phyloP scores from a whole-genome alignment of 495 filamentous ascomycete species.

The Hypoxylon fuscum region DNA sequence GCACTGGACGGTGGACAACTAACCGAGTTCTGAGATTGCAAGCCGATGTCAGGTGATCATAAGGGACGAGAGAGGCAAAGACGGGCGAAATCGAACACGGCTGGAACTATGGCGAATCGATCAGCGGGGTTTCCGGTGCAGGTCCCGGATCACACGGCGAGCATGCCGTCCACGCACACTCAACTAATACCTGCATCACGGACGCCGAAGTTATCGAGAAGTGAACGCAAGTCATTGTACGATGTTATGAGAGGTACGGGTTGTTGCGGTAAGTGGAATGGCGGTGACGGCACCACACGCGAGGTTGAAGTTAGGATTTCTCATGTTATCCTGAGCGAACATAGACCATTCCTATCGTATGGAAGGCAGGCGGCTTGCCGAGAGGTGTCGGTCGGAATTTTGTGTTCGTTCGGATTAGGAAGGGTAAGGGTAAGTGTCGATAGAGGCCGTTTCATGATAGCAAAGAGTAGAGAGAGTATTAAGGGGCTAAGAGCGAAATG shows the following conservation, averaged over 20 bases:
- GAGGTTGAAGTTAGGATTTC: conserved; percentile 87
- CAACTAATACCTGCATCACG: conserved; percentile 89
- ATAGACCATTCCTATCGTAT: conserved; percentile 77
- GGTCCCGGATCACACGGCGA: conserved; percentile 79
- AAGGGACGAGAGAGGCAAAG: too few relatives aligned
- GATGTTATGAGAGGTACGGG: conserved; percentile 72
- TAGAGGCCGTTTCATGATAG: too few relatives aligned
- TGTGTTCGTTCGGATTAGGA: too few relatives aligned
- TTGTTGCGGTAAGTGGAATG: conserved; percentile 70
- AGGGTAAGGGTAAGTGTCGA: too few relatives aligned
- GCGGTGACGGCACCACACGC: conserved; percentile 79
- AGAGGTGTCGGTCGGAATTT: conserved; percentile 1
- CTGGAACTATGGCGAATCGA: conserved; percentile 88
- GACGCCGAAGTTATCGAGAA: conserved; percentile 84
- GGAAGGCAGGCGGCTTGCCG: conserved; percentile 71
- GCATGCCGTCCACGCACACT: conserved; percentile 81
- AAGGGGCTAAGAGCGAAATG: too few relatives aligned
- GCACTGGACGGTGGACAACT: too few relatives aligned
- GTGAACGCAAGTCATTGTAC: conserved; percentile 78
- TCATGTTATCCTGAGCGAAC: conserved; percentile 76
- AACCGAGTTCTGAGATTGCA: too few relatives aligned
- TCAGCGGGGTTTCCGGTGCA: conserved; percentile 80
- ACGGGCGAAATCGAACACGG: conserved; percentile 59
- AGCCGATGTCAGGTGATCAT: too few relatives aligned
- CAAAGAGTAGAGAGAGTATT: too few relatives aligned